phyloP scores from a whole-genome alignment of 768 basidiomycete genomes.

The Calvatia gigantea region DNA sequence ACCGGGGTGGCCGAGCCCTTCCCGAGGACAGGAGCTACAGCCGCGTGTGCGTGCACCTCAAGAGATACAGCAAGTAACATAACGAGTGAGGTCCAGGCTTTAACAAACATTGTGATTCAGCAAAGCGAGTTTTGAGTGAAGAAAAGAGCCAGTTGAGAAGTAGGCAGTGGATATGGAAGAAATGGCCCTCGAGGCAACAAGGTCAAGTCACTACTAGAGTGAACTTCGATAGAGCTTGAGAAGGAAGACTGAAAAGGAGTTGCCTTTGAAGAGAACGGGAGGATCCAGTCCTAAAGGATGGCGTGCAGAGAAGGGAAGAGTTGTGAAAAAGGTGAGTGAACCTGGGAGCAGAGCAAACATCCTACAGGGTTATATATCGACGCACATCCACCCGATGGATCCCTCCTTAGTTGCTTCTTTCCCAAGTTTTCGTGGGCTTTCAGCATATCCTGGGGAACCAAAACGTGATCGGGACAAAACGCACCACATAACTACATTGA shows the following conservation, averaged over 20 bases:
- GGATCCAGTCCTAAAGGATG: slow-evolving; percentile 27
- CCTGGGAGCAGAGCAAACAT: slow-evolving; percentile 2
- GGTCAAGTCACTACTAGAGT: slow-evolving; percentile 11
- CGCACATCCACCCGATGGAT: background rate
- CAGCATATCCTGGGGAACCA: too few relatives aligned
- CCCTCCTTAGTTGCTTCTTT: background rate
- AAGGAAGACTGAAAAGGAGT: background rate
- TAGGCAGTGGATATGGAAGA: background rate
- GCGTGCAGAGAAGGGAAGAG: slow-evolving; percentile 14
- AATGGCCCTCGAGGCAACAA: slow-evolving; percentile 8
- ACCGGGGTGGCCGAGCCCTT: slow-evolving; percentile 23
- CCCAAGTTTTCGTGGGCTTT: background rate
- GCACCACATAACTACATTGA: too few relatives aligned
- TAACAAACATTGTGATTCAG: slow-evolving; percentile 25
- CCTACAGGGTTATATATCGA: background rate
- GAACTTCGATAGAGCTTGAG: background rate
- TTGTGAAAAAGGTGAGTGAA: slow-evolving; percentile 10
- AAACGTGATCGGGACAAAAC: too few relatives aligned
- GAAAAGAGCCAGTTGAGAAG: background rate
- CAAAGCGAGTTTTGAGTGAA: background rate
- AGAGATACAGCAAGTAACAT: slow-evolving; percentile 31
- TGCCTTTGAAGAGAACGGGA: slow-evolving; percentile 13
- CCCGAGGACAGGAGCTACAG: slow-evolving; percentile 39
- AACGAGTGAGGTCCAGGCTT: slow-evolving; percentile 24
- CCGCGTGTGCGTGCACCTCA: slow-evolving; percentile 39